Evolutionary conservation across 2,329 filamentous ascomycete species (phyloP).

Genomic region (Pseudopyrenochaeta lycopersici): DNA sequence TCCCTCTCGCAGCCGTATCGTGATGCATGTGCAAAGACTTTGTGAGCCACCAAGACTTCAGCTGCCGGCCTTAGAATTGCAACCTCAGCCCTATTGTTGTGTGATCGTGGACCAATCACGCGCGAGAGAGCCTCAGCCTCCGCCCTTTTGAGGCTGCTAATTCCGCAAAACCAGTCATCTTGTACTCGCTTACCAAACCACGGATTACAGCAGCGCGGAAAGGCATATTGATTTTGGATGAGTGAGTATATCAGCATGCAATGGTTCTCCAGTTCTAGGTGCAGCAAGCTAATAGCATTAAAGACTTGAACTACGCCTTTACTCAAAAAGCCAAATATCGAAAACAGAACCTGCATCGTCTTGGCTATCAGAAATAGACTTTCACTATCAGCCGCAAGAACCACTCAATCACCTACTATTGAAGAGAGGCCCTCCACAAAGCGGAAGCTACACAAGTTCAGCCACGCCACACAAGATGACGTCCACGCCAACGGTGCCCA

Average conservation of each 20-base stretch:
- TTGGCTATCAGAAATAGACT: neutral
- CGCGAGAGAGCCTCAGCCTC: neutral
- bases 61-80: neutral
- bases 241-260: neutral
- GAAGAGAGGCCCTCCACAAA: too few relatives aligned
- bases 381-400: neutral
- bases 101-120: neutral
- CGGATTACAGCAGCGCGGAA: constrained; percentile 19
- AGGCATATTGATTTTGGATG: neutral
- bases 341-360: too few relatives aligned
- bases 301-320: neutral
- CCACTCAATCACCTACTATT: too few relatives aligned
- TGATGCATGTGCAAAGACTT: neutral
- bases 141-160: constrained; percentile 6
- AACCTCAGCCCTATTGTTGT: constrained; percentile 7
- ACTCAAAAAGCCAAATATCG: neutral
- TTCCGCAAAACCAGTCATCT: constrained; percentile 21
- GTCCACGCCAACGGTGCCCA: constrained; percentile 38
- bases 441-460: neutral
- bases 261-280: neutral
- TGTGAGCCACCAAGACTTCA: constrained; percentile 7
- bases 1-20: neutral
- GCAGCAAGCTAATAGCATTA: neutral
- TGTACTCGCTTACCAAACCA: constrained; percentile 11
- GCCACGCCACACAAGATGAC: constrained; percentile 12